Base-by-base conservation (phyloP, 2,329 filamentous ascomycete genomes). In the Boeremia lycopersici region DNA sequence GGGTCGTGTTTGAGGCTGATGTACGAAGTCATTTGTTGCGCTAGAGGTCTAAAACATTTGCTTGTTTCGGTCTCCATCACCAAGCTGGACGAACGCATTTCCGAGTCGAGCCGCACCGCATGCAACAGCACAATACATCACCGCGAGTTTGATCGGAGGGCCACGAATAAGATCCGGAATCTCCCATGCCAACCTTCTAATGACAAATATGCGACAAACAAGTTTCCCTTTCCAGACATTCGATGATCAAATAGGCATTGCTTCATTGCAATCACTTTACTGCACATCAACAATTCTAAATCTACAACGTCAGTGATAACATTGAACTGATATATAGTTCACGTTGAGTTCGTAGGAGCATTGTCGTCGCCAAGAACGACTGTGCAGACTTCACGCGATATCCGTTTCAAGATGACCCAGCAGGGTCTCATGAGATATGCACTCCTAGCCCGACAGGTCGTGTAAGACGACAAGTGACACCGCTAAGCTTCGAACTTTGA, bases 371-470 rank as follows among this genome's bases (percentile, higher is more conserved):
- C 64, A 70, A 68, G 65, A 51, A 52, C 28, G 7, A 33, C 8
- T 17, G 42, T 35, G 42, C 41, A 42, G 42, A 36, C 49, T 63
- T 72, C 70, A 55, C 40, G 60, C 71, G 66, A 39, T 53, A 42
- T 55, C 48, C 39, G 71, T 74, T 73, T 73, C 71, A 72, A 52
- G 50, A 49, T 31, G 57, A 54, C 50, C 61, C 36, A 57, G 41
- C 38, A 60, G 31, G 33, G 36, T 25, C 19, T 31, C 28, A 38
- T 35, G 42, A 26, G 10, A 55, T 46, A 50, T 50, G 62, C 59
- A 56, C 56, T 57, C 46, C 58, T 3, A 5, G 19, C 19, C 19
- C 19, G 19, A 23, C 19, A 57, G 40, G 39, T 42, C 33, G 53
- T 51, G 35, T 69, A 67, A 56, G 48, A 68, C 68, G 63, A 44